Percentiles rank a stretch among this genome's conserved stretches.
Evolutionary conservation across 352 stramenopile genomes (phyloP).

Genomic region (Phytophthora boehmeriae): DNA sequence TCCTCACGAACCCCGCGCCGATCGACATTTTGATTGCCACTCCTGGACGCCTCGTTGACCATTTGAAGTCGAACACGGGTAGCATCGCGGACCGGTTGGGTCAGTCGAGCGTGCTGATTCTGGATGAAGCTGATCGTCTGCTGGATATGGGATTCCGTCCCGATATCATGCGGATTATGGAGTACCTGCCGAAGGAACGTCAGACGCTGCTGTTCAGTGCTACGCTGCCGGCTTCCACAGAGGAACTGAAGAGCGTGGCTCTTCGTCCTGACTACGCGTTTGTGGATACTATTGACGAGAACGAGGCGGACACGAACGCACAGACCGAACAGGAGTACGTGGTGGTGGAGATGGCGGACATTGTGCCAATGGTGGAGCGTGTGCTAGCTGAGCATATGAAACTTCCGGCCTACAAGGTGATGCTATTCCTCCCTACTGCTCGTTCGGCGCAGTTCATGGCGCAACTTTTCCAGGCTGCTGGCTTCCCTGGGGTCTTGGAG

Average conservation of each 20-base stretch:
- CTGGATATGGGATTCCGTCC: slow-evolving; percentile 96
- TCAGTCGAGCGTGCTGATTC: slow-evolving; percentile 67
- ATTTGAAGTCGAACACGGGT: slow-evolving; percentile 93
- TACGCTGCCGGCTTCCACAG: slow-evolving; percentile 90
- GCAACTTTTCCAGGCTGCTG: slow-evolving; percentile 85
- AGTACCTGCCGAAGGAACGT: slow-evolving; percentile 55
- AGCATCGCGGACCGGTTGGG: slow-evolving; percentile 67
- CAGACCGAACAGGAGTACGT: slow-evolving; percentile 89
- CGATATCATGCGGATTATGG: slow-evolving; percentile 93
- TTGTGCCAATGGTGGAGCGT: slow-evolving; percentile 73
- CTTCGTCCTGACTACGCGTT: slow-evolving; percentile 89
- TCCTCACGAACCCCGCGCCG: slow-evolving; percentile 35
- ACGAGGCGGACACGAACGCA: slow-evolving; percentile 90
- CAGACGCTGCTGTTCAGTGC: slow-evolving; percentile 98
- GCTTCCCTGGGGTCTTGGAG: slow-evolving; percentile 87
- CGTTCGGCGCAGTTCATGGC: slow-evolving; percentile 89
- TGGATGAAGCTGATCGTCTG: slow-evolving; percentile 97
- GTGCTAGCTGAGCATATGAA: slow-evolving; percentile 81
- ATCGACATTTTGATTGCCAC: slow-evolving; percentile 96
- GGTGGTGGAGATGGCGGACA: slow-evolving; percentile 68
- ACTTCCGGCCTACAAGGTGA: slow-evolving; percentile 91
- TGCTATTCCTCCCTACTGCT: slow-evolving; percentile 95
- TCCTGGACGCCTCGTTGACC: slow-evolving; percentile 95
- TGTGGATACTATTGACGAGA: slow-evolving; percentile 93
- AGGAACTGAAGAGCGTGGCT: slow-evolving; percentile 88